Evolutionary conservation across 352 stramenopile species (phyloP), one percentile per base, ranked within the genome.

Genomic region (Phytopythium mirpurense): DNA sequence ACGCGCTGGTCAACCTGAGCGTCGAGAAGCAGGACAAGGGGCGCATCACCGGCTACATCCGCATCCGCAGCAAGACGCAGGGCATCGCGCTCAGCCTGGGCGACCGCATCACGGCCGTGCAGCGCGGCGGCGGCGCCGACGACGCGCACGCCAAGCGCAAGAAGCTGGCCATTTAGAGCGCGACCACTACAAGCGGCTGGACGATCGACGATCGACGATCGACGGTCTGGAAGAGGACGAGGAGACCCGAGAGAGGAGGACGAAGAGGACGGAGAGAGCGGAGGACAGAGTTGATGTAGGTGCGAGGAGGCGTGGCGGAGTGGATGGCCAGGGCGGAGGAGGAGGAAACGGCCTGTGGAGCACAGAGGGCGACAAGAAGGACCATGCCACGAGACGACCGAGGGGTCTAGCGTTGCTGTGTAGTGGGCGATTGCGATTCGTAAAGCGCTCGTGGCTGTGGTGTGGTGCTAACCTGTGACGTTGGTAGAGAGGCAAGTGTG

Each of bases 51-150:
- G 97, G 96, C 37, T 99, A 99, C 80, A 99, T 99, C 55, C 91
- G 98, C 60, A 99, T 99, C 60, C 92, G 98, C 54, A 98, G 94
- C 65, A 99, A 99, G 83, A 99, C 98, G 50, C 97, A 99, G 72
- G 98, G 98, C 50, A 99, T 99, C 70, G 98, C 98, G 23, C 78
- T 99, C 49, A 99, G 95, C 63, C 74, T 99, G 51, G 97, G 97
- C 51, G 97, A 99, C 67, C 88, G 97, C 35, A 99, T 99, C 65
- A 99, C 96, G 51, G 92, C 90, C 47, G 93, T 98, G 48, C 96
- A 99, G 75, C 80, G 92, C 36, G 48, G 48, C 21, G 34, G 47
- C 31, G 69, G 79, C 54, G 86, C 89, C 44, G 83, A 93, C 44
- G 82, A 95, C 43, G 35, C 48, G 35, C 81, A 88, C 62, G 75